A percentile compares a stretch with the other conserved stretches of the same genome.
Conservation (phyloP, 78 protist species). For the Guillardia theta region DNA sequence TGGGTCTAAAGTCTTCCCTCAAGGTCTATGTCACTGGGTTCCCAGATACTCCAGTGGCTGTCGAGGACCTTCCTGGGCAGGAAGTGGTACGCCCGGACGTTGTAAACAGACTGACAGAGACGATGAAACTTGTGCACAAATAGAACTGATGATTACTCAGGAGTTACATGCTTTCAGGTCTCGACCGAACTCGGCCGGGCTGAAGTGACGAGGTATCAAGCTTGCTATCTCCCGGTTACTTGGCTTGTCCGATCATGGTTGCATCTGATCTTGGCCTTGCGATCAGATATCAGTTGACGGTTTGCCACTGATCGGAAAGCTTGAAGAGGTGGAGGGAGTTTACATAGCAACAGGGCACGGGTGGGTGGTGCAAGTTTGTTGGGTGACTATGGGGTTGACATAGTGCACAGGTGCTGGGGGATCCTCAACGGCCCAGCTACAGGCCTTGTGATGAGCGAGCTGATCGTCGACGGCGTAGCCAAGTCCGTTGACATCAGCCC, state of each 20-base stretch:
- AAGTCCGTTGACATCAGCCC: not conserved
- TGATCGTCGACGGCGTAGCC: not conserved
- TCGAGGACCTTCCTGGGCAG: not conserved
- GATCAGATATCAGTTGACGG: not conserved
- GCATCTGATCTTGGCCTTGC: not conserved
- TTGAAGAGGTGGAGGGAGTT: not conserved
- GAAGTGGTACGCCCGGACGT: not conserved
- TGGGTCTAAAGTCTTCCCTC: not conserved
- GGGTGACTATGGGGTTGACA: no score
- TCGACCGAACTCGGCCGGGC: not conserved
- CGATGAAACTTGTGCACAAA: not conserved
- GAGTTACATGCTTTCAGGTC: not conserved
- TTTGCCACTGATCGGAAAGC: constrained; percentile 36
- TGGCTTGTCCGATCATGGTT: not conserved
- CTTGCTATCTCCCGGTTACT: constrained; percentile 35
- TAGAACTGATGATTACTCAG: no score
- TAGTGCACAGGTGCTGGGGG: constrained; percentile 63
- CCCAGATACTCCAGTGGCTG: not conserved
- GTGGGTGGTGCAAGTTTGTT: no score
- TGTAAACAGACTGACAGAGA: not conserved
- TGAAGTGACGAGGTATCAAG: not conserved
- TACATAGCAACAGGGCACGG: constrained; percentile 54
- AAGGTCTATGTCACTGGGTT: constrained; percentile 13
- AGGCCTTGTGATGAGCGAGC: constrained; percentile 43
- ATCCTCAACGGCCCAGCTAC: constrained; percentile 58